Conservation (phyloP, 805 yeast species). For the Helenozyma rhizophorensis region DNA sequence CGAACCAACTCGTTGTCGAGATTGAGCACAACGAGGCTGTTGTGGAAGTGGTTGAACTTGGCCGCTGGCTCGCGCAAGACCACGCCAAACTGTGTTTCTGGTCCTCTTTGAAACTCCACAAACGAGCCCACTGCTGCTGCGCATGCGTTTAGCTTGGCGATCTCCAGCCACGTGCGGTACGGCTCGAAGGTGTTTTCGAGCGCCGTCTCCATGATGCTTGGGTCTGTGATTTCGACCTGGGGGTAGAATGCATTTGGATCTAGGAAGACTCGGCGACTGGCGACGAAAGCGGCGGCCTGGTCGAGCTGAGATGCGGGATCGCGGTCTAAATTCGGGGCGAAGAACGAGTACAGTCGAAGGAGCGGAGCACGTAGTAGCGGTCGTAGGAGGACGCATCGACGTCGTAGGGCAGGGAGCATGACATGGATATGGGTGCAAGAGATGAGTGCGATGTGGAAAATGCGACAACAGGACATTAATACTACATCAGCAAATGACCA, state of each 20-base stretch:
- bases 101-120: constrained; percentile 28
- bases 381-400: no score
- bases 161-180: constrained; percentile 9
- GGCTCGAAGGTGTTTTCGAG: constrained; percentile 7
- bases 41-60: constrained; percentile 29
- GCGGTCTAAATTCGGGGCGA: no score
- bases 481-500: no score
- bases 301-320: no score
- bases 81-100: constrained; percentile 27
- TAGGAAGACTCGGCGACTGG: constrained; percentile 1
- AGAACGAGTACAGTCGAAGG: no score
- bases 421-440: no score
- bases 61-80: constrained; percentile 30
- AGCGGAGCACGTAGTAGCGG: no score
- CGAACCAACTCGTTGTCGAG: constrained; percentile 24
- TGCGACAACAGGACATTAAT: no score
- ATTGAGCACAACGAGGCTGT: constrained; percentile 30
- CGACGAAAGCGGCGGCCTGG: no score
- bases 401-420: no score
- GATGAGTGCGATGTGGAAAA: no score
- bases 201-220: constrained; percentile 6
- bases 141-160: constrained; percentile 4
- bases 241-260: constrained; percentile 14
- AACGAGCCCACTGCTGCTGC: constrained; percentile 33
- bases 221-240: constrained; percentile 14